phyloP scores from a whole-genome alignment of 306 rosid genomes.

The Medicago ruthenica region DNA sequence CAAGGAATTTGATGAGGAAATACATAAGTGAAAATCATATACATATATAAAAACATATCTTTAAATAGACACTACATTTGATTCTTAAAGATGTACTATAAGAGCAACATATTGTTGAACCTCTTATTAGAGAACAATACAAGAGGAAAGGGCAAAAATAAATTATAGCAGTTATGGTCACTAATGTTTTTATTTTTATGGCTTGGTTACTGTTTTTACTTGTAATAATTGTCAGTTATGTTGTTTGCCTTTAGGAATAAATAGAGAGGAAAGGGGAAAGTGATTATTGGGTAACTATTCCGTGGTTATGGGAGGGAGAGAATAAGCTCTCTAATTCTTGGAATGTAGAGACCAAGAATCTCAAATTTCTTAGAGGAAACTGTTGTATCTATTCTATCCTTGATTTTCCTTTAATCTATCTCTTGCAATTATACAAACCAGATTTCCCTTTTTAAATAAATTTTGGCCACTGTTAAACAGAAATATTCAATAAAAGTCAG shows the following conservation, averaged over 20 bases:
- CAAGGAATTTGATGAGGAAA: neutral
- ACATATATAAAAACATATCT: slow-evolving; percentile 8
- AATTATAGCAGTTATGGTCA: neutral
- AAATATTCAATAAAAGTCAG: neutral
- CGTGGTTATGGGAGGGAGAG: neutral
- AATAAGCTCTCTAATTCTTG: neutral
- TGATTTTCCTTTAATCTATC: slow-evolving; percentile 1
- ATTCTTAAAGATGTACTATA: slow-evolving; percentile 32
- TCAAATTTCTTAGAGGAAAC: neutral
- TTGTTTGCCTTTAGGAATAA: neutral
- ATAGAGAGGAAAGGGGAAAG: neutral
- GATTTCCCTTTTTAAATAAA: neutral
- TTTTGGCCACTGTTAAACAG: neutral
- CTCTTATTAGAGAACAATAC: neutral
- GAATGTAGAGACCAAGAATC: neutral
- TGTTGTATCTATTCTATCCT: neutral
- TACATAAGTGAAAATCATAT: neutral
- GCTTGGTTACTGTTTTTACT: neutral
- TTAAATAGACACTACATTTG: slow-evolving; percentile 10
- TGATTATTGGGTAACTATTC: neutral
- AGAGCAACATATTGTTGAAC: neutral
- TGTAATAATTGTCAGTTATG: neutral
- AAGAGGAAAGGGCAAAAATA: neutral
- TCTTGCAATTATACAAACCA: neutral
- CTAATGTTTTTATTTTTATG: neutral